Percentiles rank a stretch among this genome's conserved stretches.
Conservation (phyloP, 495 filamentous ascomycete genomes). For the Sabuloglossum arenarium region DNA sequence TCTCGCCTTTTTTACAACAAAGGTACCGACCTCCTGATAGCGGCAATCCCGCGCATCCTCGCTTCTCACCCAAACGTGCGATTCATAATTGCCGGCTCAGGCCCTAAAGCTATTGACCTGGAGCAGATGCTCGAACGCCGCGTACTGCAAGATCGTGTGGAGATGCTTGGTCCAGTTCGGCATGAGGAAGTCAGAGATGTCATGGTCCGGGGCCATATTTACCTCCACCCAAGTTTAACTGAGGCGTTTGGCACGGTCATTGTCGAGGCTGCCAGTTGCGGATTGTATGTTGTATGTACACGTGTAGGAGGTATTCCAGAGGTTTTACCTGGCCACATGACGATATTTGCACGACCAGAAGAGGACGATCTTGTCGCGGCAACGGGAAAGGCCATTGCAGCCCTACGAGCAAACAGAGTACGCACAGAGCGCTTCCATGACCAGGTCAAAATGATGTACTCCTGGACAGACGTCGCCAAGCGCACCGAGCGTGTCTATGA, state of each 20-base stretch:
- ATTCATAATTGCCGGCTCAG: constrained; percentile 90
- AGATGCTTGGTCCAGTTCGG: constrained; percentile 74
- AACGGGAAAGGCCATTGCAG: constrained; percentile 61
- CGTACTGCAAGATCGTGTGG: constrained; percentile 84
- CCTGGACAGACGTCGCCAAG: constrained; percentile 83
- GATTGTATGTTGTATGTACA: constrained; percentile 88
- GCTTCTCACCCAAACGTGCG: constrained; percentile 77
- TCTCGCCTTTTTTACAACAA: constrained; percentile 98
- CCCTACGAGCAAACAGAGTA: constrained; percentile 60
- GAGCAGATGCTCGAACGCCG: constrained; percentile 95
- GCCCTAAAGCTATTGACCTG: constrained; percentile 89
- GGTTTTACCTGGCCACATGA: constrained; percentile 86
- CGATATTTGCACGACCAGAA: constrained; percentile 77
- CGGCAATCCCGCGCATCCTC: constrained; percentile 81
- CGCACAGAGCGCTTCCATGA: constrained; percentile 90
- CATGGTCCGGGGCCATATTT: constrained; percentile 96
- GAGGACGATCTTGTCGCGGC: constrained; percentile 76
- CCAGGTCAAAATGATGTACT: constrained; percentile 94
- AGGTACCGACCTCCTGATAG: constrained; percentile 85
- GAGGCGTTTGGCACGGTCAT: constrained; percentile 97
- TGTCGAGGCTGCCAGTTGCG: constrained; percentile 88
- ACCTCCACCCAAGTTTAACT: constrained; percentile 83
- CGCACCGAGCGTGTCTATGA: constrained; percentile 90
- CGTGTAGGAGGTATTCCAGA: constrained; percentile 93
- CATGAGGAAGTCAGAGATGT: constrained; percentile 95